Evolutionary conservation across 1,284 basidiomycete genomes (phyloP).

Genomic region (Schizophyllum commune): DNA sequence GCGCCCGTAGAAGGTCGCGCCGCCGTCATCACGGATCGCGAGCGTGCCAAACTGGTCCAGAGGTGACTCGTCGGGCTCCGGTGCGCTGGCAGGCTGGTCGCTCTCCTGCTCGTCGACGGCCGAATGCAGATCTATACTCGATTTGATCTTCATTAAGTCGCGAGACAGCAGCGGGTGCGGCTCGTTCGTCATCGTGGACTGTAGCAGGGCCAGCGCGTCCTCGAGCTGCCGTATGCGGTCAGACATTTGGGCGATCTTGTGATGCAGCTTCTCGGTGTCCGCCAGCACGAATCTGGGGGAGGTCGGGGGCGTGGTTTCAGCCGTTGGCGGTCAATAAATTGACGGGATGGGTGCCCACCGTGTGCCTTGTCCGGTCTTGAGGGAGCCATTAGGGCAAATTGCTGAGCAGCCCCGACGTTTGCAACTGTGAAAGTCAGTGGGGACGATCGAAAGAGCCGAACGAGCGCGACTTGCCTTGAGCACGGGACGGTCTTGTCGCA

Average conservation of each 20-base stretch:
- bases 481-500: conserved; percentile 73
- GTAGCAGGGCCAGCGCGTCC: conserved; percentile 57
- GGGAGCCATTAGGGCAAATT: conserved; percentile 69
- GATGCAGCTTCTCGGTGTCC: conserved; percentile 67
- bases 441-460: neutral
- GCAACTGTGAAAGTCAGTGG: conserved; percentile 27
- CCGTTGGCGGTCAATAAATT: conserved; percentile 1
- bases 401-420: conserved; percentile 66
- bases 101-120: conserved; percentile 32
- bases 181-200: conserved; percentile 41
- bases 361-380: conserved; percentile 68
- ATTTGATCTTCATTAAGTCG: conserved; percentile 64
- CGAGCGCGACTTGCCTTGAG: conserved; percentile 36
- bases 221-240: conserved; percentile 72
- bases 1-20: conserved; percentile 56
- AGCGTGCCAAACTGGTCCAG: conserved; percentile 59
- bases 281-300: conserved; percentile 61
- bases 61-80: conserved; percentile 34
- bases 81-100: conserved; percentile 1
- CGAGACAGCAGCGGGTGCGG: conserved; percentile 54
- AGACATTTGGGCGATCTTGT: conserved; percentile 65
- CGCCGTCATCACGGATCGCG: conserved; percentile 55
- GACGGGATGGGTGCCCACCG: conserved; percentile 32
- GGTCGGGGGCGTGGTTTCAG: neutral
- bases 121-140: conserved; percentile 53